Evolutionary conservation across 1,139 yeast genomes (phyloP).

Genomic region (Geotrichum phurueaensis): DNA sequence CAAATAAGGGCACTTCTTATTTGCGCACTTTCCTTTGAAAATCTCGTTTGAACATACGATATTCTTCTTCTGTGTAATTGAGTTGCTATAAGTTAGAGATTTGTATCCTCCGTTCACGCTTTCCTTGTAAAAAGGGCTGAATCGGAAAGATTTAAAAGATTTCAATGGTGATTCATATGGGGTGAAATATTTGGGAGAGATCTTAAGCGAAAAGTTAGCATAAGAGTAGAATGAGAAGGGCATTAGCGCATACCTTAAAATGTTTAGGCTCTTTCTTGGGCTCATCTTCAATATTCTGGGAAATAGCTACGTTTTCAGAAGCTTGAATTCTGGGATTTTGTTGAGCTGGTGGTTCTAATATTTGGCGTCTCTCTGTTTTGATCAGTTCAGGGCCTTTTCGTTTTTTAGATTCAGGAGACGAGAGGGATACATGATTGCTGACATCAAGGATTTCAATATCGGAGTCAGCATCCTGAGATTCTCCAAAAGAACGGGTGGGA

Average conservation of each 20-base stretch:
- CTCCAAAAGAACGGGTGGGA: not conserved
- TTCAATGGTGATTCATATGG: constrained; percentile 30
- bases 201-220: constrained; percentile 2
- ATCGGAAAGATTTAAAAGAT: constrained; percentile 28
- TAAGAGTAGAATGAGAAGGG: not conserved
- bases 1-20: constrained; percentile 25
- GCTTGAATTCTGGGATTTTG: not conserved
- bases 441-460: constrained; percentile 13
- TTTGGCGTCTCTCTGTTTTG: not conserved
- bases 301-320: not conserved
- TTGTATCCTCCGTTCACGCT: constrained; percentile 24
- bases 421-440: not conserved
- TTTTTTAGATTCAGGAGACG: not conserved
- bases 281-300: not conserved
- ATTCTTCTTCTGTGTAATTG: constrained; percentile 21
- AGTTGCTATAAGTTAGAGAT: constrained; percentile 29
- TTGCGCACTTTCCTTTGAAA: constrained; percentile 25
- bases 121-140: constrained; percentile 29
- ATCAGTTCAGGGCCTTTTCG: not conserved
- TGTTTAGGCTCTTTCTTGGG: not conserved
- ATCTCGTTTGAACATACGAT: constrained; percentile 29
- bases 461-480: constrained; percentile 3
- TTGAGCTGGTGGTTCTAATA: not conserved
- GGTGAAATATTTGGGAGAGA: constrained; percentile 17
- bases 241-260: constrained; percentile 4